A percentile compares a stretch with the other conserved stretches of the same genome.
phyloP scores from a whole-genome alignment of 495 filamentous ascomycete species.

The Darksidea phi region DNA sequence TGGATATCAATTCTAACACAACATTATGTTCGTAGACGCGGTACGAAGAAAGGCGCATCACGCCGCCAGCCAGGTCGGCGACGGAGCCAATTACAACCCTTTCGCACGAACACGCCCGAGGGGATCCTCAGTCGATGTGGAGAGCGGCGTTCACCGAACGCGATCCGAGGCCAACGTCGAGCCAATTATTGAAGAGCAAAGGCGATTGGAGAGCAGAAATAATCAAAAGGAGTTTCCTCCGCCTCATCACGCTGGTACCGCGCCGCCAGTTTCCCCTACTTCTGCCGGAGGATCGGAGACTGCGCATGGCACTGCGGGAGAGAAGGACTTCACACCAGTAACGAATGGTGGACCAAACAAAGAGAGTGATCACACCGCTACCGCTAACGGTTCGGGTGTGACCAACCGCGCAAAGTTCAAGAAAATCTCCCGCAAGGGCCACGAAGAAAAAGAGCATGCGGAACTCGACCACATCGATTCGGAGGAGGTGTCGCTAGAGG shows the following conservation, averaged over 20 bases:
- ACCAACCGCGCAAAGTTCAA: conserved; percentile 26
- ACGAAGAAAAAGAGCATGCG: conserved; percentile 3
- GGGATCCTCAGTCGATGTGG: conserved; percentile 5
- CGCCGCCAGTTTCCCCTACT: conserved; percentile 7
- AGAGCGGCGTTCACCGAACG: conserved; percentile 3
- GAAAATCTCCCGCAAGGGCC: conserved; percentile 22
- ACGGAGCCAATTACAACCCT: conserved; percentile 30
- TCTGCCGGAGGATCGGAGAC: conserved; percentile 3
- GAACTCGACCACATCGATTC: conserved; percentile 13
- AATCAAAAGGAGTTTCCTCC: conserved; percentile 23
- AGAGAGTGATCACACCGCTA: conserved; percentile 22
- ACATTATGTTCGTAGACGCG: conserved; percentile 22
- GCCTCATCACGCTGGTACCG: conserved; percentile 27
- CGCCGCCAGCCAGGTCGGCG: conserved; percentile 18
- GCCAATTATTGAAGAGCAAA: conserved; percentile 17
- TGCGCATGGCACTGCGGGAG: not conserved
- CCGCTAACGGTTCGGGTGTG: conserved; percentile 1
- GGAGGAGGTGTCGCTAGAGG: conserved; percentile 10
- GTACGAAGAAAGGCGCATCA: conserved; percentile 31
- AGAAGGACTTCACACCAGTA: not conserved
- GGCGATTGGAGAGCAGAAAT: conserved; percentile 15
- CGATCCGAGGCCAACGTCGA: conserved; percentile 13
- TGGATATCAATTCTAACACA: not conserved
- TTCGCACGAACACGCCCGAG: conserved; percentile 27
- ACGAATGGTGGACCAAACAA: conserved; percentile 6